phyloP scores from a whole-genome alignment of 176 grass and related monocot genomes.

The Carex cristatella region DNA sequence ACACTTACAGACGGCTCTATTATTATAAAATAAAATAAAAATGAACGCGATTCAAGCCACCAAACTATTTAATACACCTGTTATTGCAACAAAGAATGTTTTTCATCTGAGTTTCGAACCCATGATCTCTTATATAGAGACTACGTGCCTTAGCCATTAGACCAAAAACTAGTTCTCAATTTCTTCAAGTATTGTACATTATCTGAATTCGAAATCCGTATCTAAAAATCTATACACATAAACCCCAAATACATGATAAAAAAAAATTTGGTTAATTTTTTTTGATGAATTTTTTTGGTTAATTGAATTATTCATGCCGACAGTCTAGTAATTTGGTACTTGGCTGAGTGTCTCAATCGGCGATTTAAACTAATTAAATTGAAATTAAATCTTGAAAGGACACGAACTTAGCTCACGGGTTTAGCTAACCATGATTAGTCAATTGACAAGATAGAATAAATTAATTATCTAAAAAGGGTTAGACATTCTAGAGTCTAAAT shows the following conservation, averaged over 20 bases:
- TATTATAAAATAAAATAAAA: neutral
- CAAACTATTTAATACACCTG: no score
- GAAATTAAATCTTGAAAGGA: constrained; percentile 21
- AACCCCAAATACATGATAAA: neutral
- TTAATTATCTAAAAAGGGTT: constrained; percentile 37
- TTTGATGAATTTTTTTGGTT: neutral
- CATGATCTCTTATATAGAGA: no score
- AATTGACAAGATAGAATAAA: constrained; percentile 30
- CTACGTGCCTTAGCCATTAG: no score
- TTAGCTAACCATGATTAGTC: constrained; percentile 38
- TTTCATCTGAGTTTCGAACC: no score
- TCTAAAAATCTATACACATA: neutral
- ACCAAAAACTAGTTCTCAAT: neutral
- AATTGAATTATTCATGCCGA: constrained; percentile 3
- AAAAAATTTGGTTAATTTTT: no score
- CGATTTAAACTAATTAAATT: constrained; percentile 23
- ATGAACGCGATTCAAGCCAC: neutral
- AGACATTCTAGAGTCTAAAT: constrained; percentile 57
- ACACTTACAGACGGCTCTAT: neutral
- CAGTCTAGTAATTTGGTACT: constrained; percentile 32
- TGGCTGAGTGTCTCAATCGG: constrained; percentile 48
- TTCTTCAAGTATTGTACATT: neutral
- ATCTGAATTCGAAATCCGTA: neutral
- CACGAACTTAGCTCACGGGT: constrained; percentile 18
- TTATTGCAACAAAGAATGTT: no score